Conservation (phyloP, 768 basidiomycete genomes). For the Lentinula sp. region DNA sequence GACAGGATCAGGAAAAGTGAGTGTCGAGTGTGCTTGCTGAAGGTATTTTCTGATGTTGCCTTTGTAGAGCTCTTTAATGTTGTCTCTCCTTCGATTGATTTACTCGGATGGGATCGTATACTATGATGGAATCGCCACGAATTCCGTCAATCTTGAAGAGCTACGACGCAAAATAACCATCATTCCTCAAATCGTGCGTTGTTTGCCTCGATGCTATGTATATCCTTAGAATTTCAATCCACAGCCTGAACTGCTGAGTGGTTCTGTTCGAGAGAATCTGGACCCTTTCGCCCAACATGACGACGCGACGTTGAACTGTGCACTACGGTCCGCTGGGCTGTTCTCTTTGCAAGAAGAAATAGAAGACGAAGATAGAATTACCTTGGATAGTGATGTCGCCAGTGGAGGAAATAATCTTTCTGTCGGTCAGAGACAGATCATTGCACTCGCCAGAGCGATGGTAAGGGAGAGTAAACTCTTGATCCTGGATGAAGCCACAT, state of each 20-base stretch:
- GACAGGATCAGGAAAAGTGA: constrained; percentile 52
- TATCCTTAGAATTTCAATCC: background rate
- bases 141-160: constrained; percentile 38
- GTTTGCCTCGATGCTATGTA: background rate
- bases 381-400: constrained; percentile 52
- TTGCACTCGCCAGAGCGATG: constrained; percentile 55
- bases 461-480: constrained; percentile 47
- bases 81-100: constrained; percentile 46
- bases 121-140: constrained; percentile 37
- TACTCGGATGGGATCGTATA: constrained; percentile 37
- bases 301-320: constrained; percentile 59
- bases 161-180: constrained; percentile 43
- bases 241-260: constrained; percentile 40
- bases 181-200: constrained; percentile 28
- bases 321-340: constrained; percentile 48
- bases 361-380: constrained; percentile 26
- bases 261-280: constrained; percentile 57
- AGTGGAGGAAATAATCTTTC: constrained; percentile 65
- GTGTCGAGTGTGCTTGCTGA: constrained; percentile 13
- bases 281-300: constrained; percentile 72
- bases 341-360: constrained; percentile 28
- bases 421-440: constrained; percentile 63
- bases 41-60: background rate
- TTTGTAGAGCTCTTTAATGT: constrained; percentile 34
- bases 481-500: constrained; percentile 43